These are phyloP conservation scores for Vairimorpha apis DNA, from an alignment of 371 early-diverging fungal species.

Conservation along the genomic window DNA sequence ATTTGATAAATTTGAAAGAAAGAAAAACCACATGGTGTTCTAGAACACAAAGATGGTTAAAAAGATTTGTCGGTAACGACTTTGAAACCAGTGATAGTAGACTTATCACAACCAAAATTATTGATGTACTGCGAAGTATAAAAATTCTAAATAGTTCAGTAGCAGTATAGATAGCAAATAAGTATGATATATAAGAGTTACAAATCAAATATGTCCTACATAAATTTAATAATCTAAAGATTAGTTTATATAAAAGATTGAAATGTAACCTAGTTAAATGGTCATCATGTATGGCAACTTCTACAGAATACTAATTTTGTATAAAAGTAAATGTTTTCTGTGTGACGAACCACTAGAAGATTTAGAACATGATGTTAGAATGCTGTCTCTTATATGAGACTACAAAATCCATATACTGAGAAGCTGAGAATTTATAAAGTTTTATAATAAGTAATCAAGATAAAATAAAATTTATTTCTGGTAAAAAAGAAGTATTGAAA, in stretches of 20 bases:
- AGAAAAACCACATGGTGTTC: neutral
- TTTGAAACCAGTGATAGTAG: neutral
- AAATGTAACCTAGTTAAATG: conserved; percentile 7
- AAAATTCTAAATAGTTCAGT: neutral
- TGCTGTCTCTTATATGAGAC: neutral
- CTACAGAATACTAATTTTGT: neutral
- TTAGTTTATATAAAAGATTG: conserved; percentile 1
- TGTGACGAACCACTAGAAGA: conserved; percentile 4
- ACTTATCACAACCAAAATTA: neutral
- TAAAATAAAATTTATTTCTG: no score
- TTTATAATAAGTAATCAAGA: no score
- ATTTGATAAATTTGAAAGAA: conserved; percentile 5
- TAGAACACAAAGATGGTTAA: conserved; percentile 10
- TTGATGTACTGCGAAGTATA: conserved; percentile 5
- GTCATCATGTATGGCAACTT: neutral
- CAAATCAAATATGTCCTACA: conserved; percentile 6
- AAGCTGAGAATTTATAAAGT: no score
- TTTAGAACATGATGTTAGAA: neutral
- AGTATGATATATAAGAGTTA: neutral
- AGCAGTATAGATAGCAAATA: neutral
- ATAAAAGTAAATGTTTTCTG: neutral
- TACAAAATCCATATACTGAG: no score
- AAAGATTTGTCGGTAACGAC: conserved; percentile 14
- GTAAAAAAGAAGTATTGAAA: no score
- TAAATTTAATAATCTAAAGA: conserved; percentile 5